Percentiles rank a stretch among this genome's conserved stretches.
These are phyloP conservation scores for Globisporangium alternatum DNA, from an alignment of 352 stramenopile species.

Conservation along the genomic window DNA sequence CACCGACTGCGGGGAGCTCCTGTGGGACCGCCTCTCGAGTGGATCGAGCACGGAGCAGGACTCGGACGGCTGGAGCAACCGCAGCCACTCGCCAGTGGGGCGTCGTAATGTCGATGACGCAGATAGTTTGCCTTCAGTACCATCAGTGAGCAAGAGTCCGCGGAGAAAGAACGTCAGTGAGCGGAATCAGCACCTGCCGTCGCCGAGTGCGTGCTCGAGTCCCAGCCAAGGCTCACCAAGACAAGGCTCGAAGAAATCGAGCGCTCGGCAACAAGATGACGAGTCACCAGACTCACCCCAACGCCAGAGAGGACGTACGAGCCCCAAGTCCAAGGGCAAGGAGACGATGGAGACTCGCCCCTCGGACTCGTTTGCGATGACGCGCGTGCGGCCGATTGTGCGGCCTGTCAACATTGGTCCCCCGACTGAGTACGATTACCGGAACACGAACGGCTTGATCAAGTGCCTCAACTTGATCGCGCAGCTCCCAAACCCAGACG, in stretches of 20 bases:
- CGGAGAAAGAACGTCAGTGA: background rate
- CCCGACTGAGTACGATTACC: conserved; percentile 72
- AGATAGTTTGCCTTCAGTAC: background rate
- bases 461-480: conserved; percentile 75
- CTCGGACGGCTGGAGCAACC: conserved; percentile 19
- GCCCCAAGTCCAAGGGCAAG: conserved; percentile 4
- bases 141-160: conserved; percentile 4
- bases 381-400: conserved; percentile 54
- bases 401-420: conserved; percentile 49
- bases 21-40: conserved; percentile 46
- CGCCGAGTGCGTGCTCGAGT: background rate
- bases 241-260: background rate
- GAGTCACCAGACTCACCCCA: background rate
- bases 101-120: background rate
- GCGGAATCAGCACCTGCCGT: background rate
- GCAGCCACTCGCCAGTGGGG: conserved; percentile 16
- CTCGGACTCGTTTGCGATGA: conserved; percentile 11
- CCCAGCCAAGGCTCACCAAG: background rate
- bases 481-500: conserved; percentile 48
- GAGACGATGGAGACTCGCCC: background rate
- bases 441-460: conserved; percentile 77
- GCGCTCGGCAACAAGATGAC: background rate
- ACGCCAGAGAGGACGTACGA: conserved; percentile 11
- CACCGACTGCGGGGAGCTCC: conserved; percentile 14
- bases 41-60: conserved; percentile 33